phyloP scores from a whole-genome alignment of 495 filamentous ascomycete species.

The Trichoderma parareesei region DNA sequence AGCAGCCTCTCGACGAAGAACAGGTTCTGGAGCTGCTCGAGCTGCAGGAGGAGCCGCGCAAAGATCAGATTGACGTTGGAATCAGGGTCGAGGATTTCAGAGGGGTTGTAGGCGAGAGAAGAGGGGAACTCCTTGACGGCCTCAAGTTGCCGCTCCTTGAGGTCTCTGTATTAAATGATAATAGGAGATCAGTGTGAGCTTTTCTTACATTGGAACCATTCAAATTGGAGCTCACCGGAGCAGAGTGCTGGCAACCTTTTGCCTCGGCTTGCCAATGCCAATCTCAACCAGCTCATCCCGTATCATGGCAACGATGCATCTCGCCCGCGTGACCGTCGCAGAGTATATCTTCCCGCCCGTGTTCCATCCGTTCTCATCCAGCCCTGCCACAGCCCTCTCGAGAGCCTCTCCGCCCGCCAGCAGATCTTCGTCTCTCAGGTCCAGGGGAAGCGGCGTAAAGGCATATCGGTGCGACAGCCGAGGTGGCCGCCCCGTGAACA shows the following conservation, averaged over 20 bases:
- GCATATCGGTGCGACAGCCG: constrained; percentile 47
- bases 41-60: constrained; percentile 31
- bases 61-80: constrained; percentile 14
- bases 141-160: constrained; percentile 4
- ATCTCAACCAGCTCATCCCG: constrained; percentile 55
- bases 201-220: neutral
- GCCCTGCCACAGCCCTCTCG: constrained; percentile 23
- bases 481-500: constrained; percentile 36
- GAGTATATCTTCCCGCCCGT: constrained; percentile 29
- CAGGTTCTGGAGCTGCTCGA: constrained; percentile 48
- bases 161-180: neutral
- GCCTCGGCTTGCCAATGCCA: constrained; percentile 32
- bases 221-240: neutral
- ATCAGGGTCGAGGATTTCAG: constrained; percentile 23
- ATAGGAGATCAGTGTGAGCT: neutral
- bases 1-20: constrained; percentile 52
- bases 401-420: neutral
- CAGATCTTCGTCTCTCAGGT: constrained; percentile 41
- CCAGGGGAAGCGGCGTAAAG: constrained; percentile 44
- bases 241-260: constrained; percentile 34
- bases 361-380: constrained; percentile 50
- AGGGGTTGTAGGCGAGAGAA: constrained; percentile 24
- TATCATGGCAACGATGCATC: constrained; percentile 39
- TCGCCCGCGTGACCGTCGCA: constrained; percentile 39
- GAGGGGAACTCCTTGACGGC: constrained; percentile 17